phyloP scores from a whole-genome alignment of 192 early-diverging fungal genomes.

The Geranomyces variabilis region DNA sequence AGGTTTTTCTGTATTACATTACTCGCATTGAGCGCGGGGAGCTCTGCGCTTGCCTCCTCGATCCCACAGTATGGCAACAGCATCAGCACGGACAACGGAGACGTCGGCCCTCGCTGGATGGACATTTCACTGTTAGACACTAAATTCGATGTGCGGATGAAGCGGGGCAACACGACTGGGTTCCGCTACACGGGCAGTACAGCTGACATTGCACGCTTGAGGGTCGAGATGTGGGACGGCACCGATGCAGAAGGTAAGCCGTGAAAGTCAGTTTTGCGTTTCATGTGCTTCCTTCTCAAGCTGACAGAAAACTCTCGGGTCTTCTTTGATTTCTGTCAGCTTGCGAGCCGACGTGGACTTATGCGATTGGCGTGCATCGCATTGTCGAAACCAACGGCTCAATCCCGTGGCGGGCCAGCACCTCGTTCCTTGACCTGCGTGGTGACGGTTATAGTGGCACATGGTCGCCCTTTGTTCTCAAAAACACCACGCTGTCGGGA shows the following conservation, averaged over 20 bases:
- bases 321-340: no score
- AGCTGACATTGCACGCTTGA: background rate
- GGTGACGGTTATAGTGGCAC: background rate
- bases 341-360: constrained; percentile 2
- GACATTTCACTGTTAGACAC: background rate
- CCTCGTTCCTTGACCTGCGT: background rate
- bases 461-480: constrained; percentile 2
- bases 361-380: background rate
- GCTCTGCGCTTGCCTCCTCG: no score
- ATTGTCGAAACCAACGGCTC: constrained; percentile 16
- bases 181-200: constrained; percentile 8
- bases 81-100: no score
- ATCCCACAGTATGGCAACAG: no score
- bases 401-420: constrained; percentile 11
- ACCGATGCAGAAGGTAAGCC: background rate
- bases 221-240: background rate
- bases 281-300: no score
- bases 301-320: no score
- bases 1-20: no score
- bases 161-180: background rate
- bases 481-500: background rate
- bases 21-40: no score
- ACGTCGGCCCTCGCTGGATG: background rate
- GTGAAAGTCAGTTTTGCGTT: no score
- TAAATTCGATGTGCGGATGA: background rate